Evolutionary conservation across 352 stramenopile species (phyloP), one percentile per base, ranked within the genome.

Genomic region (Phytophthora ramorum): DNA sequence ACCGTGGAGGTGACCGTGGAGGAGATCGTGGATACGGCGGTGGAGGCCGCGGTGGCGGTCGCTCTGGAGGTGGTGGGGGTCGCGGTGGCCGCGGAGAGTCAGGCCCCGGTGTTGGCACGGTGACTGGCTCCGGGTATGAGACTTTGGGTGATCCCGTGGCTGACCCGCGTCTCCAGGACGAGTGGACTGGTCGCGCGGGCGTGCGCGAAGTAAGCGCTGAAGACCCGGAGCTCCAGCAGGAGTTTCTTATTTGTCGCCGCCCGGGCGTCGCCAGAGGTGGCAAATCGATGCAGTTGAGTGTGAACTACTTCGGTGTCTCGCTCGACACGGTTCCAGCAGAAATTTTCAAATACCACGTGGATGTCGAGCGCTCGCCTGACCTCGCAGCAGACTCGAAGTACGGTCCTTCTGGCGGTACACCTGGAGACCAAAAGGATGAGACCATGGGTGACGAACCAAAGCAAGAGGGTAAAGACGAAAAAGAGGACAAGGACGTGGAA

Each of bases 311-410:
- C 45, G 63, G 57, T 13, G 49, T 94, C 8, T 76, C 73, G n/a
- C 35, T 94, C 6, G 76, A 91, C 37, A 55, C 63, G 16, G 69
- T 41, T 3, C 65, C 70, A 8, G 19, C 51, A 0, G 83, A 94
- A 49, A 76, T 92, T 34, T 91, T 89, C 62, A 91, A 92, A 58
- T 94, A 94, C 52, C 81, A 91, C 56, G 78, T 90, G 22, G 56
- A 78, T 4, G 82, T 94, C 5, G 73, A 83, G 28, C 79, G 79
- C 9, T 79, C 77, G 16, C 68, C 76, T 22, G 78, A 83, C 20
- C 53, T 71, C 17, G 50, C 35, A 4, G 58, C 55, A n/a, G 66
- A 79, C 48, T 56, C 58, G 13, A 87, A 81, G 48, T 90, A 92
- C 44, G 83, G 81, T n/a, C 77, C 78, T 17, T 63, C 69, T 49